phyloP scores from a whole-genome alignment of 257 asterid species.

The Solanum neorickii region DNA sequence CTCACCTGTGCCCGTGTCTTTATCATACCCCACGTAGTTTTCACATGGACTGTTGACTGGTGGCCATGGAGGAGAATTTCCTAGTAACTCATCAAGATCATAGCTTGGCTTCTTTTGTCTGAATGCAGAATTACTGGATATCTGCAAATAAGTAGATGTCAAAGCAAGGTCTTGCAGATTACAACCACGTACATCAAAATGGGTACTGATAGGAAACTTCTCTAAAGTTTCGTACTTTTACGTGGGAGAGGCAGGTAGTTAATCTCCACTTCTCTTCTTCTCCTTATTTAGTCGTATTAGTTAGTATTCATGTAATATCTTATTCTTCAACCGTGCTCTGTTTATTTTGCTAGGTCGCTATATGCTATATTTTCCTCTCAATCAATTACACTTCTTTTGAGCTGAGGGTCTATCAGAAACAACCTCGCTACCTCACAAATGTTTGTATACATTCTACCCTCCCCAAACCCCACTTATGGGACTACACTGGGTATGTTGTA shows the following conservation, averaged over 20 bases:
- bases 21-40: conserved; percentile 44
- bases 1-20: conserved; percentile 60
- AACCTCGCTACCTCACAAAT: background rate
- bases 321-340: background rate
- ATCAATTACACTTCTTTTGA: background rate
- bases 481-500: background rate
- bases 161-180: background rate
- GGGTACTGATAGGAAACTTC: background rate
- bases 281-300: background rate
- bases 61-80: conserved; percentile 80
- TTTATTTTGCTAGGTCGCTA: background rate
- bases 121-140: conserved; percentile 24
- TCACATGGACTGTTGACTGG: conserved; percentile 43
- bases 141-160: conserved; percentile 22
- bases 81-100: conserved; percentile 75
- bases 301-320: background rate
- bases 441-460: background rate
- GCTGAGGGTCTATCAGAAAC: background rate
- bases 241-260: background rate
- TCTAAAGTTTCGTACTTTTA: background rate
- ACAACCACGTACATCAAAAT: background rate
- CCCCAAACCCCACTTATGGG: background rate
- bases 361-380: background rate
- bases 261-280: background rate
- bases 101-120: conserved; percentile 60